A percentile compares a stretch with the other conserved stretches of the same genome.
phyloP scores from a whole-genome alignment of 306 rosid species.

The Abrus pulchellus region DNA sequence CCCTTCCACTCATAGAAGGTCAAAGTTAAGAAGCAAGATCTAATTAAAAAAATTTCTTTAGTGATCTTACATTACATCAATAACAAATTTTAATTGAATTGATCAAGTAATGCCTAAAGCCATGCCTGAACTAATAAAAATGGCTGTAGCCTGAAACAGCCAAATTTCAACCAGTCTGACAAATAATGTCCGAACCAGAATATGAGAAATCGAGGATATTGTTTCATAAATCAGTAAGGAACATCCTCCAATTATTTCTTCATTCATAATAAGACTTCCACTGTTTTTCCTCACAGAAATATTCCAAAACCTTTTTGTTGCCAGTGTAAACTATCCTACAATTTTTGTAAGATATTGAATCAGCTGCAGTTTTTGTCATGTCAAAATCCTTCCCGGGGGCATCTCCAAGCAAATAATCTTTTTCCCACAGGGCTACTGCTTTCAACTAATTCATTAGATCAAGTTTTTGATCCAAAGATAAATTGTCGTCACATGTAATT shows the following conservation, averaged over 20 bases:
- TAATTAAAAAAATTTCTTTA: neutral
- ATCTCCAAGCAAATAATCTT: slow-evolving; percentile 16
- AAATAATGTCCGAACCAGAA: neutral
- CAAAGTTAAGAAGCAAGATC: neutral
- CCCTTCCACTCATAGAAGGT: neutral
- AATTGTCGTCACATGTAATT: slow-evolving; percentile 11
- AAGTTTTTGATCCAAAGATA: neutral
- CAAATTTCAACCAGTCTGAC: neutral
- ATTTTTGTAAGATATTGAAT: neutral
- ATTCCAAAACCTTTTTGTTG: neutral
- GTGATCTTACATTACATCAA: neutral
- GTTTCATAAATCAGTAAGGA: slow-evolving; percentile 31
- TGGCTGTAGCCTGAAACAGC: neutral
- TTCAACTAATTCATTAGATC: slow-evolving; percentile 8
- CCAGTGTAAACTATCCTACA: neutral
- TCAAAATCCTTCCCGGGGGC: neutral
- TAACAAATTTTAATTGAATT: neutral
- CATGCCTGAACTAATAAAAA: neutral
- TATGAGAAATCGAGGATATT: neutral
- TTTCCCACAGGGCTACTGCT: slow-evolving; percentile 10
- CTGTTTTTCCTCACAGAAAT: neutral
- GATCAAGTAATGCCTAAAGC: slow-evolving; percentile 13
- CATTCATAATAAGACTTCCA: neutral
- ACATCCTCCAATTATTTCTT: slow-evolving; percentile 3
- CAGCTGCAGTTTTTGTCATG: neutral